Evolutionary conservation across 352 stramenopile genomes (phyloP), one percentile per base, ranked within the genome.

Genomic region (Pythium aquatile): DNA sequence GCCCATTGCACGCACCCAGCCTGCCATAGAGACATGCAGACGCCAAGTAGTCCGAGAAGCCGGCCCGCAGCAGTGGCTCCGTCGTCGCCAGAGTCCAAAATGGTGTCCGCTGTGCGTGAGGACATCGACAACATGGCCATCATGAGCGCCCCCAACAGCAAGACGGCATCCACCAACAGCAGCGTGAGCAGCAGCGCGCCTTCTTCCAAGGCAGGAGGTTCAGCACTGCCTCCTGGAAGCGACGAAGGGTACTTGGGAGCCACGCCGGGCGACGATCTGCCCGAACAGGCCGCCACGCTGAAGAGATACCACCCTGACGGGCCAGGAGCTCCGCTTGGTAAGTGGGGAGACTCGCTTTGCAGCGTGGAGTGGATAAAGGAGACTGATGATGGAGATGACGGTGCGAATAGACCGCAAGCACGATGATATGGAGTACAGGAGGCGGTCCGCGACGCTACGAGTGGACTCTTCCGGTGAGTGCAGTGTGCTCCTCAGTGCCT

Each of bases 391-490:
- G 37, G 1, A 17, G 37, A 39, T 11, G 3, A 8, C 13, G 3
- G 33, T 39, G 33, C 5, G 33, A 11, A 2, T 42, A 42, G 37
- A 42, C 14, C 79, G 82, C 59, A 89, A 90, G 62, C 82, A 88
- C 46, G 82, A 91, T n/a, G 83, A 91, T 39, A 20, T 78, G 6
- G 83, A 91, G 24, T 73, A 61, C 39, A 63, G 81, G 1, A 77
- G 83, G 24, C 79, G 80, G 24, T 88, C 83, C 0, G 71, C 76
- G 29, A 88, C 80, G 13, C 55, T 91, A 44, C 57, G 78, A 0
- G 70, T 88, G 11, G 82, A 91, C 55, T 69, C 83, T 20, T 74
- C 79, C 26, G 68, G 83, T 91, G 80, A 55, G 82, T 80, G 8
- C 5, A 14, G 20, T 1, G 40, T 16, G 37, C 4, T 29, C 32